Base-by-base conservation (phyloP, 352 stramenopile species). In the Phytopythium chamaehyphon region DNA sequence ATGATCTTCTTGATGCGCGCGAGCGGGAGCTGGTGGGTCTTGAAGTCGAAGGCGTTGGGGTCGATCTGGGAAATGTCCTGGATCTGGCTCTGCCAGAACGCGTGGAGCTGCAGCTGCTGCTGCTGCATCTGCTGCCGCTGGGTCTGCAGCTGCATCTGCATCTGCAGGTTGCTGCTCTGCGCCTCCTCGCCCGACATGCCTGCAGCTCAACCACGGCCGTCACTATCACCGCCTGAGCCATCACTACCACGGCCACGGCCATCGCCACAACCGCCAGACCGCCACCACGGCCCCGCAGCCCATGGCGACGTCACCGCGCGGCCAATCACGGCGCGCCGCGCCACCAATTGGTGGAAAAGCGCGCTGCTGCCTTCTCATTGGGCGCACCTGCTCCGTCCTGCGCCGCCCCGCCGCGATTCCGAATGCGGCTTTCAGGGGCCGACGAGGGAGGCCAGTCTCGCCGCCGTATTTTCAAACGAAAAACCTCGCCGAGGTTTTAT, bases 1-100 rank as follows among this genome's bases (percentile, higher is more conserved):
- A 98, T 98, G 71, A 98, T 98, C 61, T 96, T 96, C 76, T 97
- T 98, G 59, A 98, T 96, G 47, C 91, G 84, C 47, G 91, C 90
- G 52, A 98, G 84, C 26, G 91, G 90, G 37, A 98, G 73, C 49
- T 97, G 83, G 60, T 95, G 77, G 57, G 78, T 91, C 68, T 93
- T 91, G 50, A 95, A 93, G 59, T 95, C 85, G 53, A 90, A 90
- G 31, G 76, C 62, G 61, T 83, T 88, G 21, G 80, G 75, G 66
- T 93, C 81, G 40, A 95, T 85, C 66, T 95, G 76, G 6, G 80
- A 89, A 56, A 96, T 95, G 59, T 94, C 85, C 45, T 90, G 71
- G 62, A 93, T 86, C 61, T 95, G 78, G 59, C 69, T 84, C 60
- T 94, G 79, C 87, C 87, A 96, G 54, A 96, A 96, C 47, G 84